These are phyloP conservation scores for Apiospora phragmitis DNA, from an alignment of 2,329 filamentous ascomycete species.

Conservation along the genomic window DNA sequence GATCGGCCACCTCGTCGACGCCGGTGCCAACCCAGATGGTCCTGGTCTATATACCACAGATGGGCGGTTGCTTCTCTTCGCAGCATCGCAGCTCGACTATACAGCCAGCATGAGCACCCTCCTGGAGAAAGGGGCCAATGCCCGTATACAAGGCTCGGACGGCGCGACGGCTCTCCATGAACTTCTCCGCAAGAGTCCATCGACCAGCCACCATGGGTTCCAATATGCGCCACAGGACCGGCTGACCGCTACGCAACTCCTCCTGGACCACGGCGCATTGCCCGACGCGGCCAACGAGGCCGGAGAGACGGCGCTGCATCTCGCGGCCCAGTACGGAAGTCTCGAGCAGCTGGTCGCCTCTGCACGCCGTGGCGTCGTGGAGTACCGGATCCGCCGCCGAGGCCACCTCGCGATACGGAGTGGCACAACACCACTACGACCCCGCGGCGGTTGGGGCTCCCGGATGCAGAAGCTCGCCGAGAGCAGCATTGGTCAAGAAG, in stretches of 20 bases:
- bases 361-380: conserved; percentile 12
- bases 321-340: background rate
- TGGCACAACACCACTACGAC: too few species aligned
- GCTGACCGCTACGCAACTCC: background rate
- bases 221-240: background rate
- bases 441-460: conserved; percentile 13
- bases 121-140: conserved; percentile 1
- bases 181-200: conserved; percentile 8
- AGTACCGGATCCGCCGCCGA: background rate
- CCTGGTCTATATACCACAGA: background rate
- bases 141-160: background rate
- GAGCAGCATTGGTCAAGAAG: too few species aligned
- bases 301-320: conserved; percentile 6
- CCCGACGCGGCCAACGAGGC: background rate
- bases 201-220: background rate
- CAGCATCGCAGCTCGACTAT: background rate
- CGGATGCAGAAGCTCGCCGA: background rate
- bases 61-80: background rate
- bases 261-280: background rate
- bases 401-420: too few species aligned
- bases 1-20: background rate
- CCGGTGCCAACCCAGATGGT: background rate
- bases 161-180: background rate
- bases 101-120: background rate
- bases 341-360: conserved; percentile 1